Conservation (phyloP, 768 basidiomycete species). For the Leccinellum rugosiceps region DNA sequence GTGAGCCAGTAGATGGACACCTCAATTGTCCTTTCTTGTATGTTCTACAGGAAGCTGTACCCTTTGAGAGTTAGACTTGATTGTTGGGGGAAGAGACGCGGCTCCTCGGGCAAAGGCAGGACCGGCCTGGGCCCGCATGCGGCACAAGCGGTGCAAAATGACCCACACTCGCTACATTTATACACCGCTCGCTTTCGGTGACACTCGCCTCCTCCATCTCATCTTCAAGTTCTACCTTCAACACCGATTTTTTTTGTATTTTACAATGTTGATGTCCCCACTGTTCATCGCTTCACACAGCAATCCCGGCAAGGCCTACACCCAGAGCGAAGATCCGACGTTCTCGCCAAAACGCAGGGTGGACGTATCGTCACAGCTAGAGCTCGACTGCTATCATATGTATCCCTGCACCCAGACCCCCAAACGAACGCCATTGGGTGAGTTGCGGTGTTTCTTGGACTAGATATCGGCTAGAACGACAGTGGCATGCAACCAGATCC, state of each 20-base stretch:
- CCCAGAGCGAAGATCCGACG: slow-evolving; percentile 11
- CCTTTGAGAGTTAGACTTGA: not conserved
- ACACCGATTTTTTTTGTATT: slow-evolving; percentile 4
- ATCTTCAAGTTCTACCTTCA: slow-evolving; percentile 5
- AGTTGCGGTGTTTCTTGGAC: slow-evolving; percentile 10
- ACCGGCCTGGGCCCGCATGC: slow-evolving; percentile 12
- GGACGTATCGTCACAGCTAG: slow-evolving; percentile 13
- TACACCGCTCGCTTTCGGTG: slow-evolving; percentile 16
- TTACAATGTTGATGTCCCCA: slow-evolving; percentile 21
- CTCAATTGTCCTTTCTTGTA: slow-evolving; percentile 13
- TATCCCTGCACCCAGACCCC: slow-evolving; percentile 1
- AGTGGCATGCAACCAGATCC: slow-evolving; percentile 22
- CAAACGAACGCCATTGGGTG: slow-evolving; percentile 25
- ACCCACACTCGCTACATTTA: slow-evolving; percentile 25
- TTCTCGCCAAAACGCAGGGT: slow-evolving; percentile 22
- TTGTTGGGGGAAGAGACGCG: not conserved
- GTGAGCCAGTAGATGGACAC: slow-evolving; percentile 1
- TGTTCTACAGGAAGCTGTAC: slow-evolving; percentile 7
- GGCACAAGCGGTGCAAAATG: slow-evolving; percentile 26
- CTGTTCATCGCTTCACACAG: slow-evolving; percentile 2
- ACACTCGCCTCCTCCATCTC: slow-evolving; percentile 10
- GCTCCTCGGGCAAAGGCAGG: slow-evolving; percentile 5
- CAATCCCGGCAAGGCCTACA: not conserved
- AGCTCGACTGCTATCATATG: slow-evolving; percentile 24
- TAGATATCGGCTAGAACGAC: not conserved